Base-by-base conservation (phyloP, 768 basidiomycete genomes). In the Tylopilus cervinicoccineus region DNA sequence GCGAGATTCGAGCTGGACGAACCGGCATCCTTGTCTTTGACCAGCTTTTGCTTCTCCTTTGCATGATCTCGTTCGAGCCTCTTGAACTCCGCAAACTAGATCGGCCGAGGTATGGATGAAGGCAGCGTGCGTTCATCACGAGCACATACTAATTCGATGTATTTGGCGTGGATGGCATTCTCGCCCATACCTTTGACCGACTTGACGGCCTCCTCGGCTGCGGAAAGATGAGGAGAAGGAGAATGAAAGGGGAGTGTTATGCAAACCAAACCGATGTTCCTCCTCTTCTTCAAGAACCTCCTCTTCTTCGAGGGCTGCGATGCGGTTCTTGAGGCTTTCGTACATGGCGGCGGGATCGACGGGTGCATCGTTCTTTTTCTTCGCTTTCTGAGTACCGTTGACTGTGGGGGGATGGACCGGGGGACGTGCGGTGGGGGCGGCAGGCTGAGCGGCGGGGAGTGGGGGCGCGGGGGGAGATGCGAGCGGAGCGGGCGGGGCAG, bases 1-100 rank as follows among this genome's bases (percentile, higher is more conserved):
- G 29, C 19, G 20, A 41, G 40, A 22, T 17, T 38, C 7, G 36
- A 17, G 39, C 29, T 51, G 31, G 63, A 66, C 70, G 38, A 46
- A 89, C 88, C 88, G 55, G 88, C 81, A 70, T 93, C 91, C 72
- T 92, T 92, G 74, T 93, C 91, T 71, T 93, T 93, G 41, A 80
- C 75, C 26, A 93, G 74, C 62, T 93, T 93, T 72, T 93, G 90
- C 67, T 88, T 92, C 74, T 93, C 91, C 70, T 89, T 93, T 33
- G 89, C 84, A 60, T 92, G 86, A 62, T 92, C 90, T 54, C 91
- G 79, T 68, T 93, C 91, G 61, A 88, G 68, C 43, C 88, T 78
- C 65, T 92, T 92, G 65, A 90, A 72, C 67, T 93, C 90, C 59
- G 89, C 88, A 67, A 92, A 93, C 90, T 93, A 59, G 20, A 60